A percentile compares a stretch with the other conserved stretches of the same genome.
Evolutionary conservation across 805 yeast genomes (phyloP).

Genomic region (Jamesozyma spencerorum): DNA sequence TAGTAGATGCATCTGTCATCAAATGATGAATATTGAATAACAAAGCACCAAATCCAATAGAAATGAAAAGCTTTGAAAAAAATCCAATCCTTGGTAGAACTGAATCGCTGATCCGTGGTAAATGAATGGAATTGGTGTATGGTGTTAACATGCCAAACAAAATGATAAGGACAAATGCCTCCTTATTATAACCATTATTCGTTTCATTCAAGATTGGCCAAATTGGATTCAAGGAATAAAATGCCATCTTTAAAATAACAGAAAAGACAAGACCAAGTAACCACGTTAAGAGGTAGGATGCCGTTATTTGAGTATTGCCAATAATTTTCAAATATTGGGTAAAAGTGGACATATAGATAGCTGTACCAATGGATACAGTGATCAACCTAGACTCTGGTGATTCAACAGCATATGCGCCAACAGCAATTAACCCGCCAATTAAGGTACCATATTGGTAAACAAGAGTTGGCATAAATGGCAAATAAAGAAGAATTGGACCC

Average conservation of each 20-base stretch:
- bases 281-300: conserved; percentile 20
- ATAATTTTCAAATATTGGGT: conserved; percentile 42
- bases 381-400: conserved; percentile 66
- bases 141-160: conserved; percentile 58
- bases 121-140: conserved; percentile 19
- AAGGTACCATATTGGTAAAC: conserved; percentile 27
- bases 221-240: conserved; percentile 81
- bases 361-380: conserved; percentile 55
- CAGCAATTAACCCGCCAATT: conserved; percentile 51
- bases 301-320: conserved; percentile 22
- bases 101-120: conserved; percentile 12
- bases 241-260: conserved; percentile 63
- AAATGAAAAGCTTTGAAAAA: conserved; percentile 19
- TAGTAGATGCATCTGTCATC: conserved; percentile 74
- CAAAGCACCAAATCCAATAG: conserved; percentile 68
- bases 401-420: conserved; percentile 63
- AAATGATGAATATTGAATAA: conserved; percentile 65
- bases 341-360: conserved; percentile 52
- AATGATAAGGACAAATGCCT: conserved; percentile 41
- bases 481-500: conserved; percentile 47
- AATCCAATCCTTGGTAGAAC: conserved; percentile 6
- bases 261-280: conserved; percentile 62
- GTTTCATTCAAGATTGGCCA: conserved; percentile 89
- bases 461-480: conserved; percentile 32
- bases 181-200: conserved; percentile 78